phyloP scores from a whole-genome alignment of 2,329 filamentous ascomycete genomes.

The Rutstroemia sydowiana region DNA sequence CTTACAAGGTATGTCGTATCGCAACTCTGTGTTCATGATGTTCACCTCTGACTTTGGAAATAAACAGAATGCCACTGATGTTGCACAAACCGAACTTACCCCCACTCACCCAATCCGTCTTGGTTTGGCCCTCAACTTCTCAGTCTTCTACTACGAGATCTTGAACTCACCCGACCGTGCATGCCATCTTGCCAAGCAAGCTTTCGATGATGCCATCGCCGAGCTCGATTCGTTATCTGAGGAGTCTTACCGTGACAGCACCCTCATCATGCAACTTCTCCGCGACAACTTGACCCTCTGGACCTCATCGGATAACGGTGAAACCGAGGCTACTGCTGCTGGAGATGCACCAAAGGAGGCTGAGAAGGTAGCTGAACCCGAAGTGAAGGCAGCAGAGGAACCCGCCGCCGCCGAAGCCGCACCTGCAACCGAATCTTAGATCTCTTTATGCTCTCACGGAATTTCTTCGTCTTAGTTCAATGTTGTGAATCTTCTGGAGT shows the following conservation, averaged over 20 bases:
- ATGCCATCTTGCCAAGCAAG: constrained; percentile 98
- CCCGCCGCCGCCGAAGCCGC: constrained; percentile 26
- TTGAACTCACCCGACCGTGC: constrained; percentile 95
- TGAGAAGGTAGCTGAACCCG: constrained; percentile 41
- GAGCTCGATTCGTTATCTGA: constrained; percentile 94
- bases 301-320: constrained; percentile 87
- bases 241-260: constrained; percentile 98
- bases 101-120: constrained; percentile 98
- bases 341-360: constrained; percentile 58
- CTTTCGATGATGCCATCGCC: constrained; percentile 96
- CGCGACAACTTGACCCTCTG: constrained; percentile 97
- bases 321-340: constrained; percentile 57
- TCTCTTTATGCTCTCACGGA: constrained; percentile 25
- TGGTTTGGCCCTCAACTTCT: constrained; percentile 97
- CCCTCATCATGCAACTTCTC: constrained; percentile 97
- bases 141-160: constrained; percentile 99
- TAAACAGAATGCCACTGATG: constrained; percentile 83
- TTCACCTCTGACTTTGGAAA: constrained; percentile 14
- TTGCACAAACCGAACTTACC: constrained; percentile 94
- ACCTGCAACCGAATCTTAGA: constrained; percentile 49
- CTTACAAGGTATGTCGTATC: constrained; percentile 73
- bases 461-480: constrained; percentile 34
- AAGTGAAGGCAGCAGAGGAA: constrained; percentile 35
- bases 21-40: not conserved
- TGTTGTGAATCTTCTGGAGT: constrained; percentile 29